These are phyloP conservation scores for Symbiodinium natans DNA, from an alignment of 73 alveolate genomes.

Conservation along the genomic window DNA sequence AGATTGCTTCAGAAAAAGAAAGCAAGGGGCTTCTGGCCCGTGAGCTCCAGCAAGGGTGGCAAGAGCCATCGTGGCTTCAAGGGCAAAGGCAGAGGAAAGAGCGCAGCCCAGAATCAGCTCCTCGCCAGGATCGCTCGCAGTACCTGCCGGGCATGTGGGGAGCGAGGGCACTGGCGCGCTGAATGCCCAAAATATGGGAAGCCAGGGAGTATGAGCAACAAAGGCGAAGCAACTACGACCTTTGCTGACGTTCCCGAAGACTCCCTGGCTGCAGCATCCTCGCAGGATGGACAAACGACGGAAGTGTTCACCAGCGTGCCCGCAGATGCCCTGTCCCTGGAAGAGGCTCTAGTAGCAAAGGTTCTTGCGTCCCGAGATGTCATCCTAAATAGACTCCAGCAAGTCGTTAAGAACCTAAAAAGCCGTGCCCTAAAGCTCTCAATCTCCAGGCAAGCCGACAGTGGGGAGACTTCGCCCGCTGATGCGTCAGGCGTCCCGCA, in stretches of 20 bases:
- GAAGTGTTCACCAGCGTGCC: neutral
- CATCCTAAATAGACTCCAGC: too few species aligned
- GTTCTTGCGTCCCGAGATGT: neutral
- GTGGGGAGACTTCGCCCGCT: too few species aligned
- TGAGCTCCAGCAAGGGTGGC: neutral
- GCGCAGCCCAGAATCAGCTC: neutral
- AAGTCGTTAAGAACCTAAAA: too few species aligned
- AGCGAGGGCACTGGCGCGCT: conserved; percentile 10
- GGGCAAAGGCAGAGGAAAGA: neutral
- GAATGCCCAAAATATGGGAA: conserved; percentile 17
- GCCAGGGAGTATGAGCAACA: neutral
- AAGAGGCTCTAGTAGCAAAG: neutral
- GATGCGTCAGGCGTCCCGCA: neutral
- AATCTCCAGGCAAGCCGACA: too few species aligned
- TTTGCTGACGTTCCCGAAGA: neutral
- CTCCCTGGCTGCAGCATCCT: neutral
- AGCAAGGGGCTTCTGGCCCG: neutral
- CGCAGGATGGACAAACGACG: neutral
- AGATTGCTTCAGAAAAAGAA: neutral
- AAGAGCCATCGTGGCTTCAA: neutral
- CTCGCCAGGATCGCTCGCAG: neutral
- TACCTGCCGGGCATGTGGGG: neutral
- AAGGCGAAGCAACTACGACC: neutral
- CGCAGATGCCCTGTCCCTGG: neutral
- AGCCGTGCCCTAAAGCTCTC: too few species aligned